These are phyloP conservation scores for Tephrocybe rancida DNA, from an alignment of 768 basidiomycete species.

Conservation along the genomic window DNA sequence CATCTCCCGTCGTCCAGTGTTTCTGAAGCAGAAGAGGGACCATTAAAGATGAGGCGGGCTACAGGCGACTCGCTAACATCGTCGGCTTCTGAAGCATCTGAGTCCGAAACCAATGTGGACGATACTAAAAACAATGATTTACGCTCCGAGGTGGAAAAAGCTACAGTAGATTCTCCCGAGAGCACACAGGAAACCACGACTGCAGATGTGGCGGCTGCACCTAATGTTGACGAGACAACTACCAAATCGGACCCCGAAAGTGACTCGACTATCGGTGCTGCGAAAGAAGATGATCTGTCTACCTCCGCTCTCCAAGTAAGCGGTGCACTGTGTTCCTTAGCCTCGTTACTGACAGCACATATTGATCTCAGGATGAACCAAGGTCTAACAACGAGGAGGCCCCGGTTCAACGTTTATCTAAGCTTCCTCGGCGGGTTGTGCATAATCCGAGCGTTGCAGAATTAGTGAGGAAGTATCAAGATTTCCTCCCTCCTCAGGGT, in stretches of 20 bases:
- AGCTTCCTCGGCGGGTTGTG: constrained; percentile 60
- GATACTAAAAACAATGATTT: constrained; percentile 15
- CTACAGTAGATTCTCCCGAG: constrained; percentile 5
- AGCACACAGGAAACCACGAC: constrained; percentile 1
- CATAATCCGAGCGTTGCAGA: constrained; percentile 79
- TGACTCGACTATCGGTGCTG: constrained; percentile 82
- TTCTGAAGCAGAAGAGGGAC: constrained; percentile 74
- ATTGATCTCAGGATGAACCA: constrained; percentile 18
- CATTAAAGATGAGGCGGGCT: constrained; percentile 44
- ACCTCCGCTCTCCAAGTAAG: constrained; percentile 28
- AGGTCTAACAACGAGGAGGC: constrained; percentile 23
- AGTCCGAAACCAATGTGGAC: constrained; percentile 49
- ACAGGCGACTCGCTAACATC: constrained; percentile 62
- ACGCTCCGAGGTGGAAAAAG: background rate
- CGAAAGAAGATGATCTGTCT: constrained; percentile 30
- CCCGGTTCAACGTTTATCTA: constrained; percentile 45
- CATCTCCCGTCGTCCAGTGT: constrained; percentile 65
- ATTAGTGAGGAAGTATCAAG: constrained; percentile 80
- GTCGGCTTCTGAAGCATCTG: constrained; percentile 74
- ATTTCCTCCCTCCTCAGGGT: constrained; percentile 71
- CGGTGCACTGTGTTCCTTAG: background rate
- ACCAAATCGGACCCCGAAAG: constrained; percentile 70
- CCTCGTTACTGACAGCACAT: background rate
- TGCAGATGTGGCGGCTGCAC: background rate
- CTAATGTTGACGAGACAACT: constrained; percentile 13